These are phyloP conservation scores for Lodderomyces oxycetoniae DNA, from an alignment of 1,139 yeast genomes.

Conservation along the genomic window DNA sequence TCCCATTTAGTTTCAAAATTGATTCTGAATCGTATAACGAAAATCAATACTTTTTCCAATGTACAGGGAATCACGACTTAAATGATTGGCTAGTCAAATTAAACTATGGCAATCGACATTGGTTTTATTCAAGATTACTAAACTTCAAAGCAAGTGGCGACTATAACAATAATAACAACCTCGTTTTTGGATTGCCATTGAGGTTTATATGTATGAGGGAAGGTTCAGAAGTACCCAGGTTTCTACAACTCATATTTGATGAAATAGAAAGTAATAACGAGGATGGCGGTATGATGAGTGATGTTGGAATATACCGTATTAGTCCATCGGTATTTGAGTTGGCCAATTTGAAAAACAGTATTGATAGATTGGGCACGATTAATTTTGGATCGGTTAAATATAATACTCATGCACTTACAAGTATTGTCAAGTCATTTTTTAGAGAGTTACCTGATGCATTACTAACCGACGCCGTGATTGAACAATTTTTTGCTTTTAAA, in stretches of 20 bases:
- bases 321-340: conserved; percentile 85
- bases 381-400: conserved; percentile 62
- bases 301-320: conserved; percentile 87
- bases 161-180: conserved; percentile 18
- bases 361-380: conserved; percentile 64
- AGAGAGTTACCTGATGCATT: conserved; percentile 89
- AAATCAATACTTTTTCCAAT: conserved; percentile 64
- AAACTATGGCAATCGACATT: conserved; percentile 48
- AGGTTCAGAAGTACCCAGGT: conserved; percentile 53
- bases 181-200: conserved; percentile 88
- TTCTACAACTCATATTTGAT: conserved; percentile 58
- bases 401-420: conserved; percentile 86
- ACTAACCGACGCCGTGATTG: conserved; percentile 51
- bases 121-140: conserved; percentile 47
- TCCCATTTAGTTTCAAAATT: conserved; percentile 58
- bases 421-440: conserved; percentile 78
- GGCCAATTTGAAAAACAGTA: conserved; percentile 60
- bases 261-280: conserved; percentile 57
- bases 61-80: conserved; percentile 57
- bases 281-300: conserved; percentile 46
- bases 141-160: conserved; percentile 21
- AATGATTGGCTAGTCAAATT: conserved; percentile 68
- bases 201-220: conserved; percentile 72
- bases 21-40: conserved; percentile 37
- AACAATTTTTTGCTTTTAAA: conserved; percentile 39